Base-by-base conservation (phyloP, 1,139 yeast species). In the Debaryomyces udenii region DNA sequence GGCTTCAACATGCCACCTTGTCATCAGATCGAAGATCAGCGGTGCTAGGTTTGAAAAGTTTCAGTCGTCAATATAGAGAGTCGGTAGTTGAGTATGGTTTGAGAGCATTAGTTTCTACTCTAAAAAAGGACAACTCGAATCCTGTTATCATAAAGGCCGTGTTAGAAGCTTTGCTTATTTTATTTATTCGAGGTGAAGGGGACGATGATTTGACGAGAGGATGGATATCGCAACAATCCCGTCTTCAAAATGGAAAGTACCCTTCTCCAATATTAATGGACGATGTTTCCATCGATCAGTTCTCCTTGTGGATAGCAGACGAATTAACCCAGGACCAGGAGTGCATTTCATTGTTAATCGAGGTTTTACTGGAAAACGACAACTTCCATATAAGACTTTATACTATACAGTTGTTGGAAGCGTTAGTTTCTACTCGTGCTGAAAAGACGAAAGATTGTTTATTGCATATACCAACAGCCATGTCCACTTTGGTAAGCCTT, bases 301-400 rank as follows among this genome's bases (percentile, higher is more conserved):
- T 94, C 51, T 87, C 96, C 0, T 67, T 90, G 46, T 91, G 97
- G 96, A 86, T 94, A 31, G 90, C 98, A 0, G 99, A 94, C 63
- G 98, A 90, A 51, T 72, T 94, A 53, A 86, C 93, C 2, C 94
- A 88, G 56, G 77, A 76, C 26, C 74, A 61, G 15, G 83, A 80
- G 23, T 75, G 81, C 22, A 70, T 93, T 32, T 71, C 76, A 17
- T 63, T 79, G 3, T 63, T 90, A 37, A 66, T 89, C 22, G 78
- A 78, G 15, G 68, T 86, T 3, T 57, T 74, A 33, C 73, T 78
- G 38, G 74, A 76, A 26, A 69, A 68, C 10, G 59, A 57, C 28
- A 91, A 88, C 55, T 88, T 88, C 57, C 95, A 89, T 58, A 76
- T 84, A 27, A 76, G 85, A 46, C 69, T 93, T 10, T 94, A 93